These are phyloP conservation scores for Aspergillus ochraceus DNA, from an alignment of 2,329 filamentous ascomycete genomes.

Conservation along the genomic window DNA sequence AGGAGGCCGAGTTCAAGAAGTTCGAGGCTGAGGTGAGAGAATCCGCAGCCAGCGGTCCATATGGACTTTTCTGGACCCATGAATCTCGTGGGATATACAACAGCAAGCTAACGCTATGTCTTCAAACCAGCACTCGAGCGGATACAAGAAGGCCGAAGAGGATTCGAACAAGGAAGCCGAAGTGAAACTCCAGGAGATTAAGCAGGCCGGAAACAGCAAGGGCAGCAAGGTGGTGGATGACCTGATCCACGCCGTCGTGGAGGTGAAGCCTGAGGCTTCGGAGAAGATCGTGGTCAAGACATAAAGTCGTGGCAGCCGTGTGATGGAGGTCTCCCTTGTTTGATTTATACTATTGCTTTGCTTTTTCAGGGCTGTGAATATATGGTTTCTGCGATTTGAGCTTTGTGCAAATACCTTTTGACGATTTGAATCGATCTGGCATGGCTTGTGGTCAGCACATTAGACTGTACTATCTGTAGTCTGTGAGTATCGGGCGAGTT, in stretches of 20 bases:
- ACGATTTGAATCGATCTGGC: not conserved
- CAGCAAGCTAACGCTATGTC: not conserved
- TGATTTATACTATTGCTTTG: not conserved
- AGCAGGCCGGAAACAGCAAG: constrained; percentile 74
- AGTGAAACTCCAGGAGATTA: constrained; percentile 77
- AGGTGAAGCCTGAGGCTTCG: constrained; percentile 72
- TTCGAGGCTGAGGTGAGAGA: constrained; percentile 74
- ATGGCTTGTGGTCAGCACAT: not conserved
- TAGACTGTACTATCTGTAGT: not conserved
- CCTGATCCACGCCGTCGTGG: constrained; percentile 79
- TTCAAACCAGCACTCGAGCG: constrained; percentile 73
- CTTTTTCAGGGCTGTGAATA: not conserved
- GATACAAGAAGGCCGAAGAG: constrained; percentile 79
- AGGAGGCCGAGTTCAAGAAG: constrained; percentile 92
- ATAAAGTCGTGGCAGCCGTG: constrained; percentile 19
- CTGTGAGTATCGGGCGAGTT: too few species aligned
- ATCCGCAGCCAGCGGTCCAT: not conserved
- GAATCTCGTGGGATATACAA: not conserved
- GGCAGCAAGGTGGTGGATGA: constrained; percentile 79
- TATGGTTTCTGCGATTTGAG: not conserved
- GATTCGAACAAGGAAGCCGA: constrained; percentile 81
- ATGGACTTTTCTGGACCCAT: not conserved
- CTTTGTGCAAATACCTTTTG: not conserved
- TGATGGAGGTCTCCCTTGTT: not conserved
- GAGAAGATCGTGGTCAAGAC: constrained; percentile 43